phyloP scores from a whole-genome alignment of 2,329 filamentous ascomycete species.

The Sclerotinia borealis region DNA sequence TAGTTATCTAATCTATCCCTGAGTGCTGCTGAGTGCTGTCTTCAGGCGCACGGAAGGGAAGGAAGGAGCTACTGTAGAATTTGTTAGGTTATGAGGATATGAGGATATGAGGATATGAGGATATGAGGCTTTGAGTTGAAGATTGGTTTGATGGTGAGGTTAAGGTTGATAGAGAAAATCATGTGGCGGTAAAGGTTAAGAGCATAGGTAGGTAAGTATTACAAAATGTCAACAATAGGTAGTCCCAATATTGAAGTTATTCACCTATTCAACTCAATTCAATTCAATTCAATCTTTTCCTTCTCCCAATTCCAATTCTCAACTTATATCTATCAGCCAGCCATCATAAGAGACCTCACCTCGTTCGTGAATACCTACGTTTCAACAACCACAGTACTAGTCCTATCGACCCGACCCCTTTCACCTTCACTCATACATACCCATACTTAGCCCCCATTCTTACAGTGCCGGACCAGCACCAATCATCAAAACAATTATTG shows the following conservation, averaged over 20 bases:
- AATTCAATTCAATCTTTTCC: neutral
- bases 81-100: conserved; percentile 14
- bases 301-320: neutral
- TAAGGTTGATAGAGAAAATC: neutral
- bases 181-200: neutral
- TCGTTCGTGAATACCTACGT: neutral
- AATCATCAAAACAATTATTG: neutral
- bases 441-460: conserved; percentile 8
- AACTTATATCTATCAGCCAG: neutral
- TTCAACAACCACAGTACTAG: neutral
- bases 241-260: neutral
- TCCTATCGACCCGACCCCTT: neutral
- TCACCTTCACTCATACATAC: no score
- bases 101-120: conserved; percentile 13
- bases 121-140: conserved; percentile 13
- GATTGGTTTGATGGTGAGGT: neutral
- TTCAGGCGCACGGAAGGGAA: conserved; percentile 26
- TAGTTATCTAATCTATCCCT: no score
- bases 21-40: no score
- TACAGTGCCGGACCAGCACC: conserved; percentile 1
- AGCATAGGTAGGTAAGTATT: no score
- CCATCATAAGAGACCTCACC: neutral
- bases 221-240: neutral
- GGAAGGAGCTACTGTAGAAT: no score
- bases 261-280: neutral